Percentiles rank a stretch among this genome's conserved stretches.
phyloP scores from a whole-genome alignment of 768 basidiomycete genomes.

The Mycena leptocephala region DNA sequence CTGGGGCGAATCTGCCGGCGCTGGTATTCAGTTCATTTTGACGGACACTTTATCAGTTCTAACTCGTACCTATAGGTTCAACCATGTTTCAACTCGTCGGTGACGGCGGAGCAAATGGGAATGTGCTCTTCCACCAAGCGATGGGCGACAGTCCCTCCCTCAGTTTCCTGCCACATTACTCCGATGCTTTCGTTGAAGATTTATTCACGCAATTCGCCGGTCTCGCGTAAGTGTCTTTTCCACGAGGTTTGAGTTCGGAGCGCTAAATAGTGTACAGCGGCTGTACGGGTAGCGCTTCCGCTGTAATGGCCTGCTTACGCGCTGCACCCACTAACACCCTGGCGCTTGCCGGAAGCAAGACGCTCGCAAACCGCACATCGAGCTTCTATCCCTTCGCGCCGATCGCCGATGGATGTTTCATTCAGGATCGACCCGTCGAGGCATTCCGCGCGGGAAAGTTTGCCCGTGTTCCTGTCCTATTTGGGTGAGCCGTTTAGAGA shows the following conservation, averaged over 20 bases:
- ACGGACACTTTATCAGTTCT: neutral
- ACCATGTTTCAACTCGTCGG: conserved; percentile 60
- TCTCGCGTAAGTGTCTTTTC: conserved; percentile 49
- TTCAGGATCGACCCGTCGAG: conserved; percentile 55
- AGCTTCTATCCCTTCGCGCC: conserved; percentile 59
- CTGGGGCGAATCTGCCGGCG: conserved; percentile 62
- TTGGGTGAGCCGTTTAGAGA: conserved; percentile 46
- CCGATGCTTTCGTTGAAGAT: conserved; percentile 51
- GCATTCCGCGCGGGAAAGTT: conserved; percentile 57
- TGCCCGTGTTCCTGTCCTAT: conserved; percentile 58
- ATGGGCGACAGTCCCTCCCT: conserved; percentile 64
- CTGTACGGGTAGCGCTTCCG: neutral
- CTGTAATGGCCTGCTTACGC: conserved; percentile 53
- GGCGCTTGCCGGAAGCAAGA: conserved; percentile 50
- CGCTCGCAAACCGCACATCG: conserved; percentile 48
- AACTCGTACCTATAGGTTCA: conserved; percentile 34
- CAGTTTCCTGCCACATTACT: conserved; percentile 51
- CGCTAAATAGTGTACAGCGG: conserved; percentile 33
- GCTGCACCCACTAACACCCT: conserved; percentile 45
- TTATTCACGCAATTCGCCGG: conserved; percentile 54
- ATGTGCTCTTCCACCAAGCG: conserved; percentile 56
- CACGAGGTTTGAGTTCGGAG: too few relatives aligned
- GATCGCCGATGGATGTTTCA: conserved; percentile 52
- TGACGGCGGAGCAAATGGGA: conserved; percentile 50
- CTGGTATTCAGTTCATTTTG: too few relatives aligned